A percentile compares a stretch with the other conserved stretches of the same genome.
These are phyloP conservation scores for Solanum clarkiae DNA, from an alignment of 257 asterid genomes.

Conservation along the genomic window DNA sequence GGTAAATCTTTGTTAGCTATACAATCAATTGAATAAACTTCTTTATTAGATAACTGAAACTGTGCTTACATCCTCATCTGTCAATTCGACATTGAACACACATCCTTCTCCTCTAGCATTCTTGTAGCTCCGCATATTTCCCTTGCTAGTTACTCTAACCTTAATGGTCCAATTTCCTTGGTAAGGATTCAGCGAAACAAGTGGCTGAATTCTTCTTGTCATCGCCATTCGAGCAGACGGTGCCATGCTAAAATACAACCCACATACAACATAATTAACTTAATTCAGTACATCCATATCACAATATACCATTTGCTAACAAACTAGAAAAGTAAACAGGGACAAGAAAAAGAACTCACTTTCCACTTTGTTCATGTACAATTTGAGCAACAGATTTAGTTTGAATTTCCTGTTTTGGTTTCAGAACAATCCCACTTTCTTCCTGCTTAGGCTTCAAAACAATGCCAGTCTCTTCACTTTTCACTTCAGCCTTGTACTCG, in stretches of 20 bases:
- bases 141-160: constrained; percentile 77
- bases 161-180: constrained; percentile 90
- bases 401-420: constrained; percentile 57
- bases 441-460: constrained; percentile 23
- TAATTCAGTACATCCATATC: neutral
- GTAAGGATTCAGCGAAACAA: constrained; percentile 82
- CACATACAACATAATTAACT: neutral
- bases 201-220: constrained; percentile 80
- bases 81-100: constrained; percentile 92
- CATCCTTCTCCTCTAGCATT: constrained; percentile 93
- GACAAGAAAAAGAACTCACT: constrained; percentile 26
- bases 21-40: neutral
- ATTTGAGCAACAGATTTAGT: constrained; percentile 86
- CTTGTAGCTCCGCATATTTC: constrained; percentile 56
- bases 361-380: constrained; percentile 60
- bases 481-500: constrained; percentile 38
- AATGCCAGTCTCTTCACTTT: constrained; percentile 19
- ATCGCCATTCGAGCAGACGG: constrained; percentile 80
- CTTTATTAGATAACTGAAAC: neutral
- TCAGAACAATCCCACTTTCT: constrained; percentile 22
- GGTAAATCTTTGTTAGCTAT: neutral
- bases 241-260: constrained; percentile 41
- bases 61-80: constrained; percentile 84
- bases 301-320: neutral
- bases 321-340: neutral